Conservation (phyloP, 2,329 filamentous ascomycete species). For the Paraphoma chrysanthemicola region DNA sequence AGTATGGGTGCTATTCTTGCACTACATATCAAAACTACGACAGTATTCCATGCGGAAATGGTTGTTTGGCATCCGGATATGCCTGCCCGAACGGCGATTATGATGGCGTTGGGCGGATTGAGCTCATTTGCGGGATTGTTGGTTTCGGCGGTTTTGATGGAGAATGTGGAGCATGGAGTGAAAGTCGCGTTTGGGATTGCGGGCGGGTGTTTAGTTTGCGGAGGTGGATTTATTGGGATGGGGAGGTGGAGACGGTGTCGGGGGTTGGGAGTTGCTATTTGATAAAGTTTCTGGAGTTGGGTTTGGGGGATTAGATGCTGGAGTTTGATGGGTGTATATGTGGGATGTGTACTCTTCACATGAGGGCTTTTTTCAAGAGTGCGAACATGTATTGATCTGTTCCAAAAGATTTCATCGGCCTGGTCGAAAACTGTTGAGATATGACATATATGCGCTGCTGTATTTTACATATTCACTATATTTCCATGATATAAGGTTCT, state of each 20-base stretch:
- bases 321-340: no score
- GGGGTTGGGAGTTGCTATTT: slow-evolving; percentile 3
- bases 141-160: slow-evolving; percentile 9
- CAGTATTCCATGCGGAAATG: neutral
- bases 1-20: slow-evolving; percentile 11
- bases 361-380: no score
- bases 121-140: slow-evolving; percentile 12
- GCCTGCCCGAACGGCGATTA: slow-evolving; percentile 3
- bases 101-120: slow-evolving; percentile 7
- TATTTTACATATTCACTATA: no score
- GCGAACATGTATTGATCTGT: no score
- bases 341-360: no score
- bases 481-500: no score
- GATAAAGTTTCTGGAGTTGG: neutral
- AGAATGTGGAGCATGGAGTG: slow-evolving; percentile 6
- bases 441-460: no score
- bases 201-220: slow-evolving; percentile 6
- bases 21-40: slow-evolving; percentile 4
- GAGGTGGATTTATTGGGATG: slow-evolving; percentile 3
- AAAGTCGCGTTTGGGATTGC: slow-evolving; percentile 3
- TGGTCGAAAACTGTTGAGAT: no score
- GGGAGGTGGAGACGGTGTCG: slow-evolving; percentile 8
- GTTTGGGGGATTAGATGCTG: no score
- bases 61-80: slow-evolving; percentile 5
- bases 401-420: no score